Conservation (phyloP, 1,284 basidiomycete species). For the Cryptococcus neoformans region DNA sequence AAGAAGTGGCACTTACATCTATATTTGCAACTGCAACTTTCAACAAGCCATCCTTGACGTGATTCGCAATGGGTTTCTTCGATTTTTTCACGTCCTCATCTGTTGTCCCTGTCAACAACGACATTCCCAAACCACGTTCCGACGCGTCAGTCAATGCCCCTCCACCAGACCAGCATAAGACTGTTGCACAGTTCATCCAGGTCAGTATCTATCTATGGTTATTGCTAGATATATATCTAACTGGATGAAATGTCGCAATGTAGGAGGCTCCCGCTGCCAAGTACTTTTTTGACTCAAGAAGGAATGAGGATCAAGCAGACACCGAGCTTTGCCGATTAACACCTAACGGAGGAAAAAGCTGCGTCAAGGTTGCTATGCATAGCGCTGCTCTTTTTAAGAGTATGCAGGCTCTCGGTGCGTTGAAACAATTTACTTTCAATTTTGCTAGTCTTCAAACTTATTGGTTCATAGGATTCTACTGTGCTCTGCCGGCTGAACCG, state of each 20-base stretch:
- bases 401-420: slow-evolving; percentile 57
- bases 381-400: slow-evolving; percentile 66
- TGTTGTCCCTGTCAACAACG: slow-evolving; percentile 15
- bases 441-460: neutral
- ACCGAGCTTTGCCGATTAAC: slow-evolving; percentile 63
- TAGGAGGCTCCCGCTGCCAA: slow-evolving; percentile 30
- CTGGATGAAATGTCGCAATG: neutral
- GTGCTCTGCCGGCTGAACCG: slow-evolving; percentile 69
- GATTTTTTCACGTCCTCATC: neutral
- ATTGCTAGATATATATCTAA: neutral
- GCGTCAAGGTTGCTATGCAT: slow-evolving; percentile 64
- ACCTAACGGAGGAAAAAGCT: slow-evolving; percentile 55
- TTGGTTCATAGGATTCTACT: slow-evolving; percentile 62
- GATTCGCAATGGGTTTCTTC: slow-evolving; percentile 2
- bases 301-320: slow-evolving; percentile 54
- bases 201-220: slow-evolving; percentile 20
- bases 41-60: too few species aligned
- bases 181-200: slow-evolving; percentile 39
- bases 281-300: slow-evolving; percentile 42
- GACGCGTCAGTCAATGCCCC: slow-evolving; percentile 38
- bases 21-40: too few species aligned
- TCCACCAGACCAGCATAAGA: slow-evolving; percentile 30
- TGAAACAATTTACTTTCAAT: too few species aligned
- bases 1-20: too few species aligned
- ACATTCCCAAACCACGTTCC: slow-evolving; percentile 34